A percentile compares a stretch with the other conserved stretches of the same genome.
These are phyloP conservation scores for Pistacia integerrima DNA, from an alignment of 345 rosid genomes.

Conservation along the genomic window DNA sequence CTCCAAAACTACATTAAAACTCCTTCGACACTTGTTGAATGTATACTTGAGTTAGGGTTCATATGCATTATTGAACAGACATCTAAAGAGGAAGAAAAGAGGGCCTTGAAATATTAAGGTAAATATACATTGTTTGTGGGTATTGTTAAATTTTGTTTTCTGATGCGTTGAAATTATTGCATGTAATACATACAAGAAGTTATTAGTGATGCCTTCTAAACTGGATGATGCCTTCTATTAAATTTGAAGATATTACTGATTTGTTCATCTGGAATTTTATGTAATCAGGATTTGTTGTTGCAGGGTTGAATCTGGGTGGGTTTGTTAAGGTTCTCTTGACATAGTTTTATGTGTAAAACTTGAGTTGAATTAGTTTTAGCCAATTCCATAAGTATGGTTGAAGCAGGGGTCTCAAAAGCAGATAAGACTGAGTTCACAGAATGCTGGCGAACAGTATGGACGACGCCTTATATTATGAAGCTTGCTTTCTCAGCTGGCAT, in stretches of 20 bases:
- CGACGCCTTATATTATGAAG: conserved; percentile 76
- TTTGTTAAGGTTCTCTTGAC: no score
- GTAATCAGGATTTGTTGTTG: no score
- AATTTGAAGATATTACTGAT: no score
- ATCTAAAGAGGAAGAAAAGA: no score
- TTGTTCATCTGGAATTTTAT: no score
- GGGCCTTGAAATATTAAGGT: background rate
- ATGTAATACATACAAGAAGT: no score
- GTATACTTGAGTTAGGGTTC: background rate
- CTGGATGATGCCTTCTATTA: no score
- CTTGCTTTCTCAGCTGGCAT: conserved; percentile 91
- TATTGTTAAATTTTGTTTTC: no score
- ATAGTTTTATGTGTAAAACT: background rate
- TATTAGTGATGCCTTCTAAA: no score
- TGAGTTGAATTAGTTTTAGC: background rate
- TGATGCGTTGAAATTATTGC: no score
- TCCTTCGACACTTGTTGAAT: background rate
- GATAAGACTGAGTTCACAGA: conserved; percentile 73
- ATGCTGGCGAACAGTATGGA: conserved; percentile 73
- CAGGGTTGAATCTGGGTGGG: no score
- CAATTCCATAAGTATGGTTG: conserved; percentile 52
- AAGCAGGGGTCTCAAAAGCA: conserved; percentile 59
- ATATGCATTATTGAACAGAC: background rate
- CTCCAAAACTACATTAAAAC: background rate
- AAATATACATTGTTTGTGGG: no score